These are phyloP conservation scores for Colletotrichum navitas DNA, from an alignment of 2,329 filamentous ascomycete genomes.

Conservation along the genomic window DNA sequence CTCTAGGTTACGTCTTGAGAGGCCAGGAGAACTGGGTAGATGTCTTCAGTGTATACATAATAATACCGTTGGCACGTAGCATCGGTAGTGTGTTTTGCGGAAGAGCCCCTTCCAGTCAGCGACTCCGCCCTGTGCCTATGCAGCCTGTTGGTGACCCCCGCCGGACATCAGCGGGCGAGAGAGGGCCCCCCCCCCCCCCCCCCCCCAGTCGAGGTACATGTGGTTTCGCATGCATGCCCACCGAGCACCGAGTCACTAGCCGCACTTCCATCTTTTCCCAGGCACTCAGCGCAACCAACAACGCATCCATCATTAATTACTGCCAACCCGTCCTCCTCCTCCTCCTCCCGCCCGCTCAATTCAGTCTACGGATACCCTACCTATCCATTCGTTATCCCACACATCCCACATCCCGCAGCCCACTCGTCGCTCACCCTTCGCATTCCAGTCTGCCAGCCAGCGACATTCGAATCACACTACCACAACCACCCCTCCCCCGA, in stretches of 20 bases:
- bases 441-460: not conserved
- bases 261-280: not conserved
- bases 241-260: not conserved
- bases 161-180: conserved; percentile 5
- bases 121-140: not conserved
- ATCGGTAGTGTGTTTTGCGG: not conserved
- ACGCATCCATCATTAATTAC: not conserved
- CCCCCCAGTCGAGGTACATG: not conserved
- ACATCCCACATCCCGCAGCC: not conserved
- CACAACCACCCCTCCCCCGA: not conserved
- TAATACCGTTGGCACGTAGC: conserved; percentile 1
- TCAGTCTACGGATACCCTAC: conserved; percentile 1
- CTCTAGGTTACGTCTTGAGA: not conserved
- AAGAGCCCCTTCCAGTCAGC: not conserved
- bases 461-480: conserved; percentile 6
- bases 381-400: conserved; percentile 7
- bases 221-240: not conserved
- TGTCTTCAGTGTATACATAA: not conserved
- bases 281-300: conserved; percentile 8
- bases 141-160: not conserved
- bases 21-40: not conserved
- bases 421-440: conserved; percentile 1
- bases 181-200: not conserved
- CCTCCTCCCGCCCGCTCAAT: not conserved
- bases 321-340: not conserved